These are phyloP conservation scores for Zea luxurians DNA, from an alignment of 176 grass and related monocot genomes.

Conservation along the genomic window DNA sequence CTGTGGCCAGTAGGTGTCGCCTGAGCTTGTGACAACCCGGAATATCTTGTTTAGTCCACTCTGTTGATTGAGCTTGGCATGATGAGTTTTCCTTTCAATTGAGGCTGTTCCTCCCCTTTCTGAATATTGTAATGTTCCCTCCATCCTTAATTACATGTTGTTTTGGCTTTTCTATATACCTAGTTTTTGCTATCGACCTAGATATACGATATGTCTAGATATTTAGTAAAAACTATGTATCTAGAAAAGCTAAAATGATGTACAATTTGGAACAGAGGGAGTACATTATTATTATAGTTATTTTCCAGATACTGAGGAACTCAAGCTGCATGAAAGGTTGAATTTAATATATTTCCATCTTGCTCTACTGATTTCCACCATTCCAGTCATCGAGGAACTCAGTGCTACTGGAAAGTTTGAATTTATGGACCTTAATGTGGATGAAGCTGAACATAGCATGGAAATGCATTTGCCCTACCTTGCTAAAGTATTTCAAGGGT, in stretches of 20 bases:
- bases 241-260: neutral
- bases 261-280: neutral
- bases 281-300: conserved; percentile 22
- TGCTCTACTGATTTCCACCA: conserved; percentile 34
- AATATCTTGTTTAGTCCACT: neutral
- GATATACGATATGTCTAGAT: no score
- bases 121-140: conserved; percentile 5
- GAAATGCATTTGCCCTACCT: conserved; percentile 99
- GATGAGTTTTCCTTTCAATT: neutral
- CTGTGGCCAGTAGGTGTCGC: neutral
- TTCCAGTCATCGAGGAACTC: conserved; percentile 79
- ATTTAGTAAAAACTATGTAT: neutral
- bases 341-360: conserved; percentile 40
- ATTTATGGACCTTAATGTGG: conserved; percentile 90
- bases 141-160: no score
- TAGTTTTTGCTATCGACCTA: no score
- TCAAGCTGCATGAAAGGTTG: conserved; percentile 60
- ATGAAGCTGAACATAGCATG: conserved; percentile 99
- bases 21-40: neutral
- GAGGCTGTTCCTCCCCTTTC: conserved; percentile 4
- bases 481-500: conserved; percentile 94
- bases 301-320: conserved; percentile 57
- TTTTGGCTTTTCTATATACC: no score
- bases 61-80: neutral
- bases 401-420: conserved; percentile 81